Evolutionary conservation across 768 basidiomycete species (phyloP), one percentile per base, ranked within the genome.

Genomic region (Strobilomyces confusus): DNA sequence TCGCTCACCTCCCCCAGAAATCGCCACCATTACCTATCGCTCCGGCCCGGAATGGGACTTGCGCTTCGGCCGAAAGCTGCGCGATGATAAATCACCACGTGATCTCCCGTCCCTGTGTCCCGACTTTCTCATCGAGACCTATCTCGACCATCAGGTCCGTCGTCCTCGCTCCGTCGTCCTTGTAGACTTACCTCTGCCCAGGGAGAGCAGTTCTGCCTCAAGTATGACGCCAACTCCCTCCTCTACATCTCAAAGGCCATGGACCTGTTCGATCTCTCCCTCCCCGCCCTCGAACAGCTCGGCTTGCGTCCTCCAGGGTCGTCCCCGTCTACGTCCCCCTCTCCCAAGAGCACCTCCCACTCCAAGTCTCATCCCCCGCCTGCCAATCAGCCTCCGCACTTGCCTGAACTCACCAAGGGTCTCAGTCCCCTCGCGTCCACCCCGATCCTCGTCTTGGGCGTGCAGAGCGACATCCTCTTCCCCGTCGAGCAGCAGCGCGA

Each of bases 1-100:
- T 2, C 15, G 29, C 44, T 49, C 6, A 53, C 42, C 50, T 13
- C 44, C 43, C 29, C 14, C 50, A 98, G 95, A 99, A 74, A 98
- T 99, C 59, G 97, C 97, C 12, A 99, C 97, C 3, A 97, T 99
- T 65, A 98, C 97, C 0, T 99, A 99, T 70, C 87, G 97, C 34
- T 98, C 97, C 13, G 97, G 97, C 1, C 97, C 97, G 7, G 97
- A 99, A 71, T 99, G 97, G 97, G 97, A 99, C 72, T 80, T 87
- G 59, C 88, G 97, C n/a, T 99, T 99, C 65, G 94, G 90, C 1
- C 86, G 95, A 43, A 82, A 87, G 61, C 50, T 92, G 38, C 78
- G 80, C 23, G 61, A 70, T 6, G 69, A 50, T 66, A 47, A 22
- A 25, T 8, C 54, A 4, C 44, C 60, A n/a, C 25, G 25, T 40